These are phyloP conservation scores for Strombidium stylifer DNA, from an alignment of 73 alveolate genomes.

Conservation along the genomic window DNA sequence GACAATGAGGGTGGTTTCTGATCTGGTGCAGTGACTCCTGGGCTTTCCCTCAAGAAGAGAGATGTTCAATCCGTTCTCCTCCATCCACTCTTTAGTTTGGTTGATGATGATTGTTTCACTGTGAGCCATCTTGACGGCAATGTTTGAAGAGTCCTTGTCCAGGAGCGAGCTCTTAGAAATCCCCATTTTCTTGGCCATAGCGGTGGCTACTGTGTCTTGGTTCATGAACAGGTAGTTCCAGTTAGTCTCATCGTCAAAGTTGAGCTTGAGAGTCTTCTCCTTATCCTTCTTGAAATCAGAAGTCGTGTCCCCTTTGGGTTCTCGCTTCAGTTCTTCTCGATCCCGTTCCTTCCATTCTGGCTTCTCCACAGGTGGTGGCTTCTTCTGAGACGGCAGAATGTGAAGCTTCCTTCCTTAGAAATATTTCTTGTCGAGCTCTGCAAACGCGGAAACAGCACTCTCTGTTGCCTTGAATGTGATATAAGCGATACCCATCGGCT, in stretches of 20 bases:
- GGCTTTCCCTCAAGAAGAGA: constrained; percentile 75
- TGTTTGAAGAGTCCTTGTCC: constrained; percentile 81
- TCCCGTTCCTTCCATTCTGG: background rate
- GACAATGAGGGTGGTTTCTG: constrained; percentile 73
- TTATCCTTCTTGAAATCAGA: constrained; percentile 83
- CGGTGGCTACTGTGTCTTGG: constrained; percentile 91
- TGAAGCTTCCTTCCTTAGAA: constrained; percentile 93
- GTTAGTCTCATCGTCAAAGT: constrained; percentile 85
- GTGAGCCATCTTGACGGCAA: constrained; percentile 89
- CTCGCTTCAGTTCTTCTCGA: constrained; percentile 73
- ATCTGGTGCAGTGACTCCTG: constrained; percentile 81
- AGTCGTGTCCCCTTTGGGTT: constrained; percentile 50
- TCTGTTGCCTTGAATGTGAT: constrained; percentile 84
- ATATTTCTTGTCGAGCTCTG: constrained; percentile 86
- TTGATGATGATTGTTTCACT: constrained; percentile 92
- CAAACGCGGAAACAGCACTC: constrained; percentile 92
- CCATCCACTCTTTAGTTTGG: constrained; percentile 96
- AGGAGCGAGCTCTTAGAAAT: constrained; percentile 86
- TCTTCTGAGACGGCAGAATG: constrained; percentile 87
- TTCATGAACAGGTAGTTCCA: constrained; percentile 96
- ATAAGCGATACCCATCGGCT: constrained; percentile 89
- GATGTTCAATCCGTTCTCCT: constrained; percentile 73
- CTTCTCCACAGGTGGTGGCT: constrained; percentile 41
- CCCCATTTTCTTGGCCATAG: constrained; percentile 78
- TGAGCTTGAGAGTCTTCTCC: constrained; percentile 64